Percentiles rank a stretch among this genome's conserved stretches.
phyloP scores from a whole-genome alignment of 768 basidiomycete species.

The Leccinellum albellum region DNA sequence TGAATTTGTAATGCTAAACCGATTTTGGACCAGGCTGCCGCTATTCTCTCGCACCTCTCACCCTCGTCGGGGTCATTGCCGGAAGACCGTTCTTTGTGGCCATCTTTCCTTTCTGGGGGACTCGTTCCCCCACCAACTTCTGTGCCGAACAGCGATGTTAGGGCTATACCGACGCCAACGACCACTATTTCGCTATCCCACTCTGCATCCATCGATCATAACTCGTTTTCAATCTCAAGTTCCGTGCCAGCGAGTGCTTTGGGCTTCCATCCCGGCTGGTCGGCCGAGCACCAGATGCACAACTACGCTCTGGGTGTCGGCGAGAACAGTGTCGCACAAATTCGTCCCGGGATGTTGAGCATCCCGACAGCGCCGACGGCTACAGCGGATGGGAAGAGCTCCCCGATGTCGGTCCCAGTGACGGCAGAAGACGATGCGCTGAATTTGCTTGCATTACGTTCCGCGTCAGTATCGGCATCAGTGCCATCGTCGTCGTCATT shows the following conservation, averaged over 20 bases:
- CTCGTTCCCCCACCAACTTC: constrained; percentile 50
- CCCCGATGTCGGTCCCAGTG: constrained; percentile 2
- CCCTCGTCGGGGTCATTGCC: constrained; percentile 73
- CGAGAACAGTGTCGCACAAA: constrained; percentile 45
- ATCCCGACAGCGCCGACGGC: constrained; percentile 19
- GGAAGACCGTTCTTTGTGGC: constrained; percentile 92
- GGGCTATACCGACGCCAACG: constrained; percentile 14
- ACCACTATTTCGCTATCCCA: constrained; percentile 8
- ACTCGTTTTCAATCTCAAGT: constrained; percentile 39
- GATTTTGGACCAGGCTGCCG: constrained; percentile 63
- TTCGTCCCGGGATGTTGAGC: constrained; percentile 55
- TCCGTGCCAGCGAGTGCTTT: constrained; percentile 44
- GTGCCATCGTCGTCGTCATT: constrained; percentile 5
- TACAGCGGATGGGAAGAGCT: not conserved
- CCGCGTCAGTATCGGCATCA: constrained; percentile 15
- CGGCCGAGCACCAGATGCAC: constrained; percentile 57
- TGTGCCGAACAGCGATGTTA: constrained; percentile 8
- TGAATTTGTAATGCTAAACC: constrained; percentile 3
- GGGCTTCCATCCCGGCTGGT: not conserved
- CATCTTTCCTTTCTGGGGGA: constrained; percentile 74
- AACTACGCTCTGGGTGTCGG: constrained; percentile 51
- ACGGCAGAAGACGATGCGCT: constrained; percentile 25
- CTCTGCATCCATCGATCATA: constrained; percentile 1
- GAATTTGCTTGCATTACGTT: constrained; percentile 23
- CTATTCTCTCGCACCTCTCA: constrained; percentile 86